Conservation (phyloP, 106 monocot species). For the Iris macrosiphon region DNA sequence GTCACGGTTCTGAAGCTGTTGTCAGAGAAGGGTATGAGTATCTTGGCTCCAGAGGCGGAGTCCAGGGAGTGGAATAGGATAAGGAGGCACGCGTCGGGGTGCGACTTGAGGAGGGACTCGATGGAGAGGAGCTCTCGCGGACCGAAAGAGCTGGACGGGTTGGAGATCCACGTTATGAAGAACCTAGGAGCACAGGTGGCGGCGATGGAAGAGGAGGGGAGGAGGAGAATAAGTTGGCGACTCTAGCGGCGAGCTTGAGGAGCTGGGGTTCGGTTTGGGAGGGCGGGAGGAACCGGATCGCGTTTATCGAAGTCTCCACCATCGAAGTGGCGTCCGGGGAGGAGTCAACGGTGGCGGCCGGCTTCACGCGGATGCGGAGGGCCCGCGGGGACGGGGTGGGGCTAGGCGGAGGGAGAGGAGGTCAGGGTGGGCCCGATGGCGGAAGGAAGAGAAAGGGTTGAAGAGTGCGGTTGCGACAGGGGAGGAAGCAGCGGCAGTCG, state of each 20-base stretch:
- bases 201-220: conserved; percentile 28
- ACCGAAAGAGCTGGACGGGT: conserved; percentile 24
- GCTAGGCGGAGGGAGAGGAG: too few species aligned
- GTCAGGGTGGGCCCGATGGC: too few species aligned
- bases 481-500: too few species aligned
- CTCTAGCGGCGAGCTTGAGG: conserved; percentile 7
- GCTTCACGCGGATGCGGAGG: too few species aligned
- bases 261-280: too few species aligned
- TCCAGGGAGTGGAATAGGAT: conserved; percentile 60
- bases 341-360: too few species aligned
- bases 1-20: conserved; percentile 32
- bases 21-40: conserved; percentile 30
- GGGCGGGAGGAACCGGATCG: too few species aligned
- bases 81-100: conserved; percentile 53
- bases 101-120: conserved; percentile 66
- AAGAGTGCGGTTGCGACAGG: too few species aligned
- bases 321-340: too few species aligned
- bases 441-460: too few species aligned
- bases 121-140: conserved; percentile 46
- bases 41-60: conserved; percentile 16
- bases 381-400: too few species aligned
- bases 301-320: too few species aligned
- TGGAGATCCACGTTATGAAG: conserved; percentile 79
- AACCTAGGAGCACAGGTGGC: conserved; percentile 39
- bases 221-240: conserved; percentile 19